A percentile compares a stretch with the other conserved stretches of the same genome.
These are phyloP conservation scores for Suhomyces pyralidae DNA, from an alignment of 805 yeast genomes.

Conservation along the genomic window DNA sequence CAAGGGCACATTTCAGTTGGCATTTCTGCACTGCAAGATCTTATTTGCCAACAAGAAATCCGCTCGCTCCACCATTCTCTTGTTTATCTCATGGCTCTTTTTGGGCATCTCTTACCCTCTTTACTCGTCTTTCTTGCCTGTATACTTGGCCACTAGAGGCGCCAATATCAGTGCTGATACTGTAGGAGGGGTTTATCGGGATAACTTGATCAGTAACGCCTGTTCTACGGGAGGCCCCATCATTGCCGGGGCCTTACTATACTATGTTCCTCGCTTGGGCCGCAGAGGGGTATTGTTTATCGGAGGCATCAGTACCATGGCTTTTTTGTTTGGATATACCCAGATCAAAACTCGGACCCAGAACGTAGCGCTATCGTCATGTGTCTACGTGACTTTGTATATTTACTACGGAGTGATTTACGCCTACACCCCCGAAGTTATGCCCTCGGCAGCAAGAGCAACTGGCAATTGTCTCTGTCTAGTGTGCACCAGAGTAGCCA, in stretches of 20 bases:
- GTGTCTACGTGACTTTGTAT: conserved; percentile 17
- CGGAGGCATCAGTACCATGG: conserved; percentile 20
- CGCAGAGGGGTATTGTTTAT: conserved; percentile 18
- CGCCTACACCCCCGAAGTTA: conserved; percentile 35
- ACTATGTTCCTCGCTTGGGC: conserved; percentile 14
- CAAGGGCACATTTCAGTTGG: conserved; percentile 5
- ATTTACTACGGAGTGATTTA: conserved; percentile 29
- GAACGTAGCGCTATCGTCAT: conserved; percentile 17
- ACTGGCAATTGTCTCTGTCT: conserved; percentile 36
- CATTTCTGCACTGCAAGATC: conserved; percentile 8
- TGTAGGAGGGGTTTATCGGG: conserved; percentile 43
- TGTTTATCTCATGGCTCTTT: conserved; percentile 22
- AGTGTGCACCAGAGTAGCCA: conserved; percentile 28
- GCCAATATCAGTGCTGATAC: conserved; percentile 42
- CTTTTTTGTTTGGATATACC: conserved; percentile 20
- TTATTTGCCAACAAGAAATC: conserved; percentile 10
- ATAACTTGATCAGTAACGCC: conserved; percentile 46
- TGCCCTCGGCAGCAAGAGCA: conserved; percentile 35
- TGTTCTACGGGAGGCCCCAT: conserved; percentile 53
- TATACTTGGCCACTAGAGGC: conserved; percentile 38
- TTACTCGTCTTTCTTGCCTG: conserved; percentile 53
- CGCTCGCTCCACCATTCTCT: conserved; percentile 8
- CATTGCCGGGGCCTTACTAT: conserved; percentile 41
- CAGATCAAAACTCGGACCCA: conserved; percentile 14
- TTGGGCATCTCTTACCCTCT: conserved; percentile 57